Percentiles rank a stretch among this genome's conserved stretches.
These are phyloP conservation scores for Ambrosia artemisiifolia DNA, from an alignment of 129 eudicot species.

Conservation along the genomic window DNA sequence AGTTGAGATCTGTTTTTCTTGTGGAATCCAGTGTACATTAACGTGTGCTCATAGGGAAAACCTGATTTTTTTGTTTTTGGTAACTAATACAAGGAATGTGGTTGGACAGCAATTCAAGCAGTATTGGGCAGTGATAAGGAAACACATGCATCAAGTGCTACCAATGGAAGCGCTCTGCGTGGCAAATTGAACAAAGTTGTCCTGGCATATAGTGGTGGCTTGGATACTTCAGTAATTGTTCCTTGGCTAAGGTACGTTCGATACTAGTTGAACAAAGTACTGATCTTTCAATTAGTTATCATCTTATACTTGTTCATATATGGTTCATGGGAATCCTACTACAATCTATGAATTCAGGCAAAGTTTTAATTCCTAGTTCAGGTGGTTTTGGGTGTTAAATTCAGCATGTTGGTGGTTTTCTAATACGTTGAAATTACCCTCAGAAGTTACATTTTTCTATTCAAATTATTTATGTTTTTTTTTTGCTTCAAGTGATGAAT, in stretches of 20 bases:
- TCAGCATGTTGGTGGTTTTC: not conserved
- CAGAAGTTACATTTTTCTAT: not conserved
- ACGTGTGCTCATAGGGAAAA: conserved; percentile 4
- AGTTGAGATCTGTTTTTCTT: not conserved
- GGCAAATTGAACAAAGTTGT: conserved; percentile 91
- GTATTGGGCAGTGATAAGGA: conserved; percentile 63
- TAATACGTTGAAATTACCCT: not conserved
- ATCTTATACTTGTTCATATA: not conserved
- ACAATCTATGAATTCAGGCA: not conserved
- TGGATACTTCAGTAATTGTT: conserved; percentile 98
- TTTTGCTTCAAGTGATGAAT: not conserved
- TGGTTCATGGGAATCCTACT: not conserved
- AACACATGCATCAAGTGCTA: conserved; percentile 30
- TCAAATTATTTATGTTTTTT: not conserved
- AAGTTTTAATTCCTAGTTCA: not conserved
- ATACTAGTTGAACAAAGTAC: not conserved
- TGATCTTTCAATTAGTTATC: not conserved
- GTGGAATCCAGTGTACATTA: not conserved
- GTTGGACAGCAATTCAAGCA: conserved; percentile 54
- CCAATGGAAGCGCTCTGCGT: conserved; percentile 44
- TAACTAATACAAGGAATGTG: conserved; percentile 4
- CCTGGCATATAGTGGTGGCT: conserved; percentile 91
- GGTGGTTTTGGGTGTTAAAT: conserved; percentile 1
- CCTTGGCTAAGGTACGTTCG: conserved; percentile 94
- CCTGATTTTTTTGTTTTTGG: not conserved